Evolutionary conservation across 177 flowering plant genomes (phyloP).

Genomic region (Vitis hybrid): DNA sequence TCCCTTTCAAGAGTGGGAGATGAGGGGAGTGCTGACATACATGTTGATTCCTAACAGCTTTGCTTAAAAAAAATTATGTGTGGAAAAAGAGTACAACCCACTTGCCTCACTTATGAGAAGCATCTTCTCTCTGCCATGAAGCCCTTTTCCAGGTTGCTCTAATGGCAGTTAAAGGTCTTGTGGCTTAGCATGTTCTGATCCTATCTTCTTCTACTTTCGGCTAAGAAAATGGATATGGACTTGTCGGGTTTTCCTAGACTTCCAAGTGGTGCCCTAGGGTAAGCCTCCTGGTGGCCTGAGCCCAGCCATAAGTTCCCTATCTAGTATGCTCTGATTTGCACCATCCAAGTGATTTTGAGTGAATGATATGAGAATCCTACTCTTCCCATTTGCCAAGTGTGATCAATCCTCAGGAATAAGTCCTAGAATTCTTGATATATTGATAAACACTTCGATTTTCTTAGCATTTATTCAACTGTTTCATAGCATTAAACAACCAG

Average conservation of each 20-base stretch:
- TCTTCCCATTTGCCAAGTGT: neutral
- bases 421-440: too few species aligned
- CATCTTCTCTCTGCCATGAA: conserved; percentile 1
- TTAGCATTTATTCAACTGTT: too few species aligned
- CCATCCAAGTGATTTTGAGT: neutral
- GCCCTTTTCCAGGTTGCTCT: neutral
- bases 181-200: neutral
- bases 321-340: neutral
- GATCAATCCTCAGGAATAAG: too few species aligned
- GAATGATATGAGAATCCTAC: neutral
- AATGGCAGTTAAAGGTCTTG: neutral
- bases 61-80: neutral
- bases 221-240: neutral
- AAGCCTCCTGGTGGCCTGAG: neutral
- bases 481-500: too few species aligned
- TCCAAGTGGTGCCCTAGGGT: conserved; percentile 8
- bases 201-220: conserved; percentile 1
- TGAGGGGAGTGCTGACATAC: conserved; percentile 11
- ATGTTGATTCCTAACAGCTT: conserved; percentile 4
- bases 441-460: too few species aligned
- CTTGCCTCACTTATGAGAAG: conserved; percentile 12
- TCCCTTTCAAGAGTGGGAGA: conserved; percentile 24
- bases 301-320: too few species aligned
- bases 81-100: neutral
- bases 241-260: neutral